Conservation (phyloP, 2,329 filamentous ascomycete species). For the Colletotrichum camelliae region DNA sequence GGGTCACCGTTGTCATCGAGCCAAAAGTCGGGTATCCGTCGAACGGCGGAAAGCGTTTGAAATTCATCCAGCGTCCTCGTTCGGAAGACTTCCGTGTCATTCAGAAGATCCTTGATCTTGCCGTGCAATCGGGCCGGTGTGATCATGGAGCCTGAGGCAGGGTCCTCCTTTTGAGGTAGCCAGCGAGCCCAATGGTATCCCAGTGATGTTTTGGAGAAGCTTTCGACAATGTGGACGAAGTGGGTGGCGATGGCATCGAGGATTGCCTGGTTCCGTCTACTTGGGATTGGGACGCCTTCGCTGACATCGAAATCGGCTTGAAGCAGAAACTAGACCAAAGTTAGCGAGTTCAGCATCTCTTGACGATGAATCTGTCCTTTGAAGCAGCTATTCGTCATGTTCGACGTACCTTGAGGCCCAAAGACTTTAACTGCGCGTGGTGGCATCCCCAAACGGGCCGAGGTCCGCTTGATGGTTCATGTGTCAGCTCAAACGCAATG, state of each 20-base stretch:
- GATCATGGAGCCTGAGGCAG: not conserved
- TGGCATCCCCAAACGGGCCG: not conserved
- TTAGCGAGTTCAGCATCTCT: not conserved
- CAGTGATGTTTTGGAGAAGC: not conserved
- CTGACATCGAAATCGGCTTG: constrained; percentile 57
- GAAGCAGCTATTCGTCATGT: not conserved
- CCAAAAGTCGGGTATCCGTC: not conserved
- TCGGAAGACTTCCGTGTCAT: not conserved
- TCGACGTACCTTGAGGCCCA: not conserved
- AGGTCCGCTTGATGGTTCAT: not conserved
- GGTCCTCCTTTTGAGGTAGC: not conserved
- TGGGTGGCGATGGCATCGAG: constrained; percentile 31
- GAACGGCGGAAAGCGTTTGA: not conserved
- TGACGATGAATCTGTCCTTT: not conserved
- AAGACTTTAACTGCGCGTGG: not conserved
- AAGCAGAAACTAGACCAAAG: constrained; percentile 44
- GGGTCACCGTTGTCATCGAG: not conserved
- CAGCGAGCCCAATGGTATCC: not conserved
- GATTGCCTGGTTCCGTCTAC: constrained; percentile 42
- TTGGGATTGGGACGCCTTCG: constrained; percentile 43
- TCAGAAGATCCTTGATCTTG: not conserved
- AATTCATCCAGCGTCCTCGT: not conserved
- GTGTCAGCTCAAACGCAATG: not conserved
- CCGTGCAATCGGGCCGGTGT: not conserved
- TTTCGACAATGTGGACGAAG: constrained; percentile 20